Conservation (phyloP, 208 protist genomes). For the Acanthamoeba castellanii region DNA sequence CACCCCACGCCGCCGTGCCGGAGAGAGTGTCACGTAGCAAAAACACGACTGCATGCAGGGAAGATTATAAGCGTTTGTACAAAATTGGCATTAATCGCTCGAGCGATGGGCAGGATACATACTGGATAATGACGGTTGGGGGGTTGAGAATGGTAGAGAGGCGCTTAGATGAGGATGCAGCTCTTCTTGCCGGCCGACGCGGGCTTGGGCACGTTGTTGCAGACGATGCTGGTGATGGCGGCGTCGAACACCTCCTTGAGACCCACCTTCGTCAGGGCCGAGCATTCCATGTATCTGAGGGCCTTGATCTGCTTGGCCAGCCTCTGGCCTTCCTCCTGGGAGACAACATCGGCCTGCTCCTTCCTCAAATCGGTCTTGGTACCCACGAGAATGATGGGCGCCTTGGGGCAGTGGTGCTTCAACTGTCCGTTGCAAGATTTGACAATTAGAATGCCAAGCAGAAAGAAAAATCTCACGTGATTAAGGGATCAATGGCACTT, state of each 20-base stretch:
- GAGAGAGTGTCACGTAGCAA: background rate
- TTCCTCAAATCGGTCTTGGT: slow-evolving; percentile 78
- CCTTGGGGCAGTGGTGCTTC: slow-evolving; percentile 77
- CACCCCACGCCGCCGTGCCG: too few relatives aligned
- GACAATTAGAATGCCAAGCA: background rate
- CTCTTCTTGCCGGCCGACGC: slow-evolving; percentile 67
- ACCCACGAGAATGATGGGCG: slow-evolving; percentile 72
- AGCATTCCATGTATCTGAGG: slow-evolving; percentile 74
- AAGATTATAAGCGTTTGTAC: background rate
- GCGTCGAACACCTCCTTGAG: slow-evolving; percentile 74
- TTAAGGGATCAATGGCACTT: background rate
- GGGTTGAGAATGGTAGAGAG: background rate
- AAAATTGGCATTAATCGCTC: background rate
- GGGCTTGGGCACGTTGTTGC: slow-evolving; percentile 64
- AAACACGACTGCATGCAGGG: background rate
- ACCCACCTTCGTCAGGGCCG: slow-evolving; percentile 48
- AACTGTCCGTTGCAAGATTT: background rate
- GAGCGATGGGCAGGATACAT: background rate
- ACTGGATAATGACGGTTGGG: background rate
- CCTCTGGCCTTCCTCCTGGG: slow-evolving; percentile 70
- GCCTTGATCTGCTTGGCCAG: slow-evolving; percentile 76
- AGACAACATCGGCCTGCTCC: slow-evolving; percentile 64
- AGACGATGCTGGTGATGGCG: slow-evolving; percentile 76
- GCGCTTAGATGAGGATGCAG: slow-evolving; percentile 59
- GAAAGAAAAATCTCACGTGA: background rate